Base-by-base conservation (phyloP, 495 filamentous ascomycete species). In the Aspergillus wentii region DNA sequence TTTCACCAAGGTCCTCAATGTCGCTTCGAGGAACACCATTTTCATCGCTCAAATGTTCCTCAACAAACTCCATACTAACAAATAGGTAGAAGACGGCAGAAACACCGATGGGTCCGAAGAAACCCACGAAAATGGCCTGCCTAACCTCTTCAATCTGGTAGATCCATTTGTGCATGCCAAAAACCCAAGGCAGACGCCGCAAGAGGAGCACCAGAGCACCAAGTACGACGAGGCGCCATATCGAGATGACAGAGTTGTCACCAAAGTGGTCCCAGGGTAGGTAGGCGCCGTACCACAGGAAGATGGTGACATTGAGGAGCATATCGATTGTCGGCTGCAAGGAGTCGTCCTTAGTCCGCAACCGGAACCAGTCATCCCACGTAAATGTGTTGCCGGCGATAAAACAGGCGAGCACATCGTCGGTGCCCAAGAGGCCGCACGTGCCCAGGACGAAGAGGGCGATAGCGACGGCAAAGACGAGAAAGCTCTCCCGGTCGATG, bases 341-440 rank as follows among this genome's bases (percentile, higher is more conserved):
- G 5, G 82, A 88, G 55, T 95, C 91, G 55, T 94, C 88, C 43
- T 84, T 66, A 1, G 88, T 95, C 57, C 85, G 84, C 0, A 91
- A 69, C 1, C 91, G 85, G 61, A 94, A 95, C 89, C 88, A 94
- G 62, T 95, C 90, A 66, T 85, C 89, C 74, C 84, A 86, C 3
- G 86, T 94, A 47, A 97, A 92, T 5, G 76, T 79, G 49, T 95
- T 95, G 3, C 91, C 91, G n/a, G 91, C 89, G 41, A 95, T 80
- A 49, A 97, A 97, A 62, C 88, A 95, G 2, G 91, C 89, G 1
- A 97, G 72, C 11, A 95, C 81, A 44, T 95, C 91, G 57, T 95
- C 91, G 28, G 80, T 92, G 2, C 91, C 91, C 39, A 95, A 79
- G 72, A 95, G 77, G 8, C 89, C 89, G 47, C 85, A 88, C 1